Conservation (phyloP, 2,329 filamentous ascomycete genomes). For the Colletotrichum tabaci region DNA sequence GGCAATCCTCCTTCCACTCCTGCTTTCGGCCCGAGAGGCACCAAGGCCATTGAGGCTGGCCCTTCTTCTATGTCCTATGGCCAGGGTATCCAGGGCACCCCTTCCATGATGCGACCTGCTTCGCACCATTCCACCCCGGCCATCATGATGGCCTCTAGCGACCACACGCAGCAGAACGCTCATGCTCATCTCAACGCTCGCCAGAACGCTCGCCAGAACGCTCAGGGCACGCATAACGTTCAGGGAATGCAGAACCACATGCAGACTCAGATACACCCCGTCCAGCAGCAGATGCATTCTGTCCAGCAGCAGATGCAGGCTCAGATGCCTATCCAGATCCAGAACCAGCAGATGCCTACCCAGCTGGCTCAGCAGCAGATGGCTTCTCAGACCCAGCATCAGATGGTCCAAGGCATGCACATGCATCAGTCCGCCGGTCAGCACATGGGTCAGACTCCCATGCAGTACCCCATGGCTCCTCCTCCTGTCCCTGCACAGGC, state of each 20-base stretch:
- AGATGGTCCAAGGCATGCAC: slow-evolving; percentile 17
- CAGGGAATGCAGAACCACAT: background rate
- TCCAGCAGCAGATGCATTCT: background rate
- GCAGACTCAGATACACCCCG: background rate
- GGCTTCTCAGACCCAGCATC: background rate
- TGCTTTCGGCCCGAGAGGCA: slow-evolving; percentile 23
- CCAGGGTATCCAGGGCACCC: slow-evolving; percentile 20
- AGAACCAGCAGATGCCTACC: background rate
- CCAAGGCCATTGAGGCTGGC: slow-evolving; percentile 34
- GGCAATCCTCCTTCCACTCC: slow-evolving; percentile 33
- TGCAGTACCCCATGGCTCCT: slow-evolving; percentile 35
- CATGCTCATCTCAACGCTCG: background rate
- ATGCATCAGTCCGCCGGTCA: slow-evolving; percentile 12
- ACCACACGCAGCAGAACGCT: background rate
- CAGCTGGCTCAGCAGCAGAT: slow-evolving; percentile 17
- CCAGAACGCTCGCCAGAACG: background rate
- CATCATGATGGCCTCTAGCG: background rate
- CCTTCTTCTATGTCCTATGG: background rate
- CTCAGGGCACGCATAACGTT: background rate
- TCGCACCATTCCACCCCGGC: background rate
- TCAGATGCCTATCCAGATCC: background rate
- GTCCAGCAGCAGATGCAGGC: slow-evolving; percentile 5
- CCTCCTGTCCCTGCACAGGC: slow-evolving; percentile 31
- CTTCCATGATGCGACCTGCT: slow-evolving; percentile 17
- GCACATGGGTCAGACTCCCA: slow-evolving; percentile 13